These are phyloP conservation scores for Gracilaria caudata DNA, from an alignment of 23 red algal species.

Conservation along the genomic window DNA sequence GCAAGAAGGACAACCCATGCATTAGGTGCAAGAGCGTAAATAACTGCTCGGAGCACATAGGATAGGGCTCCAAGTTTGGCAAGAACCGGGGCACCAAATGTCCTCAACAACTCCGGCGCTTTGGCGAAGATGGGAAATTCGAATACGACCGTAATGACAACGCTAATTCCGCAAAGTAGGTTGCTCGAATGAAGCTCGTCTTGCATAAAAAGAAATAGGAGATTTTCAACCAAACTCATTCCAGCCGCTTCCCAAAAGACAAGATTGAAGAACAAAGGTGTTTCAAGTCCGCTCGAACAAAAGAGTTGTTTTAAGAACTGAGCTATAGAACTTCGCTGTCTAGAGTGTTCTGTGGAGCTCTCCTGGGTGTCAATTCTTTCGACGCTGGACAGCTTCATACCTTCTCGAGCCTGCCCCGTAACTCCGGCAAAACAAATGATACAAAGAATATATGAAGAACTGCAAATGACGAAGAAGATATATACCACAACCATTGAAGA, in stretches of 20 bases:
- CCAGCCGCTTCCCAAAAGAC: constrained; percentile 60
- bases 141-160: constrained; percentile 75
- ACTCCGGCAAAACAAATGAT: not conserved
- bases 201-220: constrained; percentile 64
- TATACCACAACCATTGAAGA: constrained; percentile 38
- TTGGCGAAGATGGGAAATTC: constrained; percentile 72
- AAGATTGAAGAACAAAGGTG: constrained; percentile 47
- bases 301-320: not conserved
- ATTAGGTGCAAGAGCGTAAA: constrained; percentile 59
- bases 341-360: not conserved
- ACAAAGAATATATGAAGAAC: constrained; percentile 2
- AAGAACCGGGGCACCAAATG: constrained; percentile 53
- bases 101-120: constrained; percentile 18
- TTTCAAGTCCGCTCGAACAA: not conserved
- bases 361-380: not conserved
- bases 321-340: not conserved
- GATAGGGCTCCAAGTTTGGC: constrained; percentile 46
- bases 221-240: constrained; percentile 68
- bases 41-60: constrained; percentile 60
- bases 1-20: constrained; percentile 58
- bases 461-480: constrained; percentile 22
- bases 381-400: not conserved
- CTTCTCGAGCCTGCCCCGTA: not conserved
- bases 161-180: constrained; percentile 50
- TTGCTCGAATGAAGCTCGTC: constrained; percentile 62